These are phyloP conservation scores for Pseudopyrenochaeta lycopersici DNA, from an alignment of 2,329 filamentous ascomycete species.

Conservation along the genomic window DNA sequence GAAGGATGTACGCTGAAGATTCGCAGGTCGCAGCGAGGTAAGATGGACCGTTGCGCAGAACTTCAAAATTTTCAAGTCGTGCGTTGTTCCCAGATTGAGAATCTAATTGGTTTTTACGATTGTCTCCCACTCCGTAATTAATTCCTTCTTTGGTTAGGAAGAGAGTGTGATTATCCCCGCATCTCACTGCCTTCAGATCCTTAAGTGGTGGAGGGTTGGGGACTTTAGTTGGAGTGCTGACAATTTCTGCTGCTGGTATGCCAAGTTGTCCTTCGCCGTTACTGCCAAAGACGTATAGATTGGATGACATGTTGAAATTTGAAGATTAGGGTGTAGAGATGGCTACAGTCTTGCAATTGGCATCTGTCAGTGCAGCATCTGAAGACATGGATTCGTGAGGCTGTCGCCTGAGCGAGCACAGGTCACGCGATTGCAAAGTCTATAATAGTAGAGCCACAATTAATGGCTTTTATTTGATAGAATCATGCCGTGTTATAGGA, in stretches of 20 bases:
- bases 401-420: neutral
- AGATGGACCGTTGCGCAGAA: constrained; percentile 1
- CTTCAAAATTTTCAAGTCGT: constrained; percentile 11
- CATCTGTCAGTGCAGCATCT: neutral
- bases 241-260: constrained; percentile 55
- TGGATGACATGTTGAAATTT: constrained; percentile 18
- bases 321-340: neutral
- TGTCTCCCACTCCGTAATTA: constrained; percentile 73
- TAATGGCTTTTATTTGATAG: too few species aligned
- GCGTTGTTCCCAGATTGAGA: neutral
- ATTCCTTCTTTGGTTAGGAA: constrained; percentile 68
- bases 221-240: constrained; percentile 24
- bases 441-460: neutral
- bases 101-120: constrained; percentile 58
- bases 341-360: neutral
- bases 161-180: constrained; percentile 90
- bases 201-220: constrained; percentile 5
- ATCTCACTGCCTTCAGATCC: constrained; percentile 51
- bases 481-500: too few species aligned
- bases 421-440: neutral
- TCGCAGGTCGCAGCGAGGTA: constrained; percentile 35
- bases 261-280: constrained; percentile 64
- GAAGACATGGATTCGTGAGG: neutral
- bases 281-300: constrained; percentile 60
- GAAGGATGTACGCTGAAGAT: constrained; percentile 33